Evolutionary conservation across 1,139 yeast genomes (phyloP), one percentile per base, ranked within the genome.

Genomic region (Kazachstania sp.): DNA sequence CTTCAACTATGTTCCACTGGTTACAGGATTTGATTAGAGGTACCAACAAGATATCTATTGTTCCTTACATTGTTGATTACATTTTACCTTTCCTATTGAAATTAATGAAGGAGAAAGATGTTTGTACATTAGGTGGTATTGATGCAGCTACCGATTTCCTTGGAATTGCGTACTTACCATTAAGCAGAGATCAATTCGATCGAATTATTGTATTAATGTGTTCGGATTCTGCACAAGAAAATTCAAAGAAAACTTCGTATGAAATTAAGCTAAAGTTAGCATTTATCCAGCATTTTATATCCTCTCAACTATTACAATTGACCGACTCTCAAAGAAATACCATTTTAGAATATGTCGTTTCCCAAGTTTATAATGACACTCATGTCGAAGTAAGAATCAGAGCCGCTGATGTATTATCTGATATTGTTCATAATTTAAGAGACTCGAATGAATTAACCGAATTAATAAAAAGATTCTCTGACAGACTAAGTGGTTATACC

Each of bases 331-430:
- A 85, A 57, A 71, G 85, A 48, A 58, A 60, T 13, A 59, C 65
- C 37, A 69, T 92, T 20, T 70, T 86, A 30, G 67, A 70, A 3
- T 70, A 79, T 44, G 78, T 85, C 2, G 73, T 75, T 31, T 64
- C 70, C 3, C 69, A 79, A 57, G 65, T 90, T 44, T 77, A 75
- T 51, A 86, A 83, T 60, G 74, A 77, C 30, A 75, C 79, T 65
- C 67, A 61, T 8, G 73, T 84, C 18, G 95, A 87, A 51, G 86
- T 92, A 1, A 73, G 98, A 49, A 86, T 81, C 48, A 71, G 80
- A 4, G 88, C 94, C 1, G 80, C 95, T 0, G 73, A 74, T 7
- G 85, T 92, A 0, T 71, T 94, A 29, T 78, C 95, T 0, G 92
- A 95, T 8, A 77, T 92, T 54, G 77, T 92, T 41, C 88, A 92